phyloP scores from a whole-genome alignment of 2,329 filamentous ascomycete genomes.

The Trichoderma guizhouense region DNA sequence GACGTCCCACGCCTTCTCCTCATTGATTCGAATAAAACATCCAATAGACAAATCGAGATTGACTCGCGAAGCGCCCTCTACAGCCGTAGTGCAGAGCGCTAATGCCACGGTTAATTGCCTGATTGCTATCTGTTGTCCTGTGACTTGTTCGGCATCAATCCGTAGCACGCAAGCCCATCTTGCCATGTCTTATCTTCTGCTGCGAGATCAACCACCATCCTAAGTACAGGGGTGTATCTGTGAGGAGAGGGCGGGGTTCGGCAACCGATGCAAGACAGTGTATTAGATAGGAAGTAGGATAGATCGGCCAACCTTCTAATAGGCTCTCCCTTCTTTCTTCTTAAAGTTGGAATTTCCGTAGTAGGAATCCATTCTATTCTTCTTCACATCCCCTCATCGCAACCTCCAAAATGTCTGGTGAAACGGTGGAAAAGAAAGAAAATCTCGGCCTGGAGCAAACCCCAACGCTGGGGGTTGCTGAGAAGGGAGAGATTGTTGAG shows the following conservation, averaged over 20 bases:
- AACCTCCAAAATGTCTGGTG: not conserved
- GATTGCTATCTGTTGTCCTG: not conserved
- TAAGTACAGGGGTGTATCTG: not conserved
- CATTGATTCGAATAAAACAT: not conserved
- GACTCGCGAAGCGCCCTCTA: not conserved
- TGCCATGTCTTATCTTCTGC: constrained; percentile 6
- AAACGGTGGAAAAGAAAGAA: not conserved
- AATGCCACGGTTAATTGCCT: not conserved
- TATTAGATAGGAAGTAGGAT: not conserved
- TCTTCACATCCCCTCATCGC: too few species aligned
- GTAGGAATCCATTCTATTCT: not conserved
- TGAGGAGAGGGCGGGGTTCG: constrained; percentile 12
- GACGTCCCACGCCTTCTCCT: not conserved
- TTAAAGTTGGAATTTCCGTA: not conserved
- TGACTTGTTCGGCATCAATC: not conserved
- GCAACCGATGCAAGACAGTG: not conserved
- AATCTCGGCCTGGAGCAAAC: not conserved
- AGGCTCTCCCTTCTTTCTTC: not conserved
- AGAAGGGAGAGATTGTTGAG: constrained; percentile 1
- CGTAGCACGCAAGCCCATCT: not conserved
- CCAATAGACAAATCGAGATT: not conserved
- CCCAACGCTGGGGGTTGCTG: not conserved
- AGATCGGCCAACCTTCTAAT: not conserved
- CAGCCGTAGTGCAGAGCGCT: not conserved
- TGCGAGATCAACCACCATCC: not conserved